Percentiles rank a stretch among this genome's conserved stretches.
These are phyloP conservation scores for Chrysoporthe austroafricana DNA, from an alignment of 2,329 filamentous ascomycete genomes.

Conservation along the genomic window DNA sequence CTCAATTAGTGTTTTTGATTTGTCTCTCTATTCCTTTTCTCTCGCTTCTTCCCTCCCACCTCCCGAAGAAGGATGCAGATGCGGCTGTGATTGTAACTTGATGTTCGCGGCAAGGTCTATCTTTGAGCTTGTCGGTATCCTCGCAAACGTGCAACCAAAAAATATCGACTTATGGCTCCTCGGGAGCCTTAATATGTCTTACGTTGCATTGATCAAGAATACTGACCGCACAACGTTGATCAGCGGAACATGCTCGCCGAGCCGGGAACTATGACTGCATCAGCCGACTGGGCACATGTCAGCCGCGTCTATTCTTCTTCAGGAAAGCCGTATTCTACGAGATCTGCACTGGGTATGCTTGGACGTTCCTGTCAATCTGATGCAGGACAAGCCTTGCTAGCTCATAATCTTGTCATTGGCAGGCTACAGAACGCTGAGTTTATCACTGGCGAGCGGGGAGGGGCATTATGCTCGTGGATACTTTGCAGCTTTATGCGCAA, in stretches of 20 bases:
- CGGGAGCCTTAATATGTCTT: no score
- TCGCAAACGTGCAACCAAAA: no score
- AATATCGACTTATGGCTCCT: background rate
- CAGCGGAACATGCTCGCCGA: constrained; percentile 22
- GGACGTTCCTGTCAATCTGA: constrained; percentile 14
- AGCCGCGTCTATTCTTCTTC: constrained; percentile 14
- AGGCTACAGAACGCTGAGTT: background rate
- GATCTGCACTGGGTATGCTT: background rate
- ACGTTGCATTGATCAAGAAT: no score
- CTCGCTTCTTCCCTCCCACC: no score
- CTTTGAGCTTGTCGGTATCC: no score
- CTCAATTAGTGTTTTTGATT: no score
- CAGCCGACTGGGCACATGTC: constrained; percentile 9
- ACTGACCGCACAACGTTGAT: constrained; percentile 3
- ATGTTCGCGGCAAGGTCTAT: background rate
- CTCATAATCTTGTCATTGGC: background rate
- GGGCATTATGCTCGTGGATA: background rate
- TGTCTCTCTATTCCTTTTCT: no score
- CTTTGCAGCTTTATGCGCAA: background rate
- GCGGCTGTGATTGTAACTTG: no score
- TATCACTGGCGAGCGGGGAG: background rate
- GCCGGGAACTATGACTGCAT: background rate
- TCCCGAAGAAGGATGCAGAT: no score
- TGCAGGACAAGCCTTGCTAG: background rate
- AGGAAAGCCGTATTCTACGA: constrained; percentile 8